phyloP scores from a whole-genome alignment of 345 rosid genomes.

The Erodium maritimum region DNA sequence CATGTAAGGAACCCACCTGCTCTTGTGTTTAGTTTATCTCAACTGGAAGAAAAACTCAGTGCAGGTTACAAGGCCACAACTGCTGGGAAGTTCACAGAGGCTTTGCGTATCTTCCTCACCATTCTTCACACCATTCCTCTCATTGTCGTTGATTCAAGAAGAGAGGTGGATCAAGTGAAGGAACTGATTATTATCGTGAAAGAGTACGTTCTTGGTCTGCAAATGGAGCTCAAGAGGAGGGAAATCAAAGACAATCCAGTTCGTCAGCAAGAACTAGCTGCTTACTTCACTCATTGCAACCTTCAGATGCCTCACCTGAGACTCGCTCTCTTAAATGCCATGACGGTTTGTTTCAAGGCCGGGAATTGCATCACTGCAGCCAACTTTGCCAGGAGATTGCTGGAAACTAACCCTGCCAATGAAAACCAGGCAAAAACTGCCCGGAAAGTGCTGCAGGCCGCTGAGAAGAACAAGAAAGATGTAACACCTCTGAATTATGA shows the following conservation, averaged over 20 bases:
- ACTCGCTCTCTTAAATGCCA: conserved; percentile 66
- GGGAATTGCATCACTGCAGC: conserved; percentile 69
- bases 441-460: conserved; percentile 64
- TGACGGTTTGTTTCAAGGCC: conserved; percentile 67
- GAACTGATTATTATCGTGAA: conserved; percentile 60
- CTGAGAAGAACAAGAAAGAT: conserved; percentile 71
- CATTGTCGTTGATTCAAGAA: conserved; percentile 83
- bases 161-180: conserved; percentile 95
- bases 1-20: conserved; percentile 80
- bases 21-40: conserved; percentile 60
- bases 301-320: conserved; percentile 78
- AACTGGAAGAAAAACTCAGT: conserved; percentile 83
- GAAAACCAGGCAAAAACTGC: conserved; percentile 77
- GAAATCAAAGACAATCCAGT: conserved; percentile 55
- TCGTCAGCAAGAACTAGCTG: conserved; percentile 92
- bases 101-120: conserved; percentile 55
- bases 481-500: conserved; percentile 61
- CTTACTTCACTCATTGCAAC: conserved; percentile 90
- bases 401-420: conserved; percentile 60
- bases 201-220: conserved; percentile 74
- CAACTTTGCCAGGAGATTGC: conserved; percentile 69
- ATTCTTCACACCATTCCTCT: conserved; percentile 90
- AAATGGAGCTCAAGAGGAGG: conserved; percentile 81
- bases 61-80: conserved; percentile 88
- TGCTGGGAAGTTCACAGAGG: conserved; percentile 59